Evolutionary conservation across 768 basidiomycete species (phyloP).

Genomic region (Boletellus sp.): DNA sequence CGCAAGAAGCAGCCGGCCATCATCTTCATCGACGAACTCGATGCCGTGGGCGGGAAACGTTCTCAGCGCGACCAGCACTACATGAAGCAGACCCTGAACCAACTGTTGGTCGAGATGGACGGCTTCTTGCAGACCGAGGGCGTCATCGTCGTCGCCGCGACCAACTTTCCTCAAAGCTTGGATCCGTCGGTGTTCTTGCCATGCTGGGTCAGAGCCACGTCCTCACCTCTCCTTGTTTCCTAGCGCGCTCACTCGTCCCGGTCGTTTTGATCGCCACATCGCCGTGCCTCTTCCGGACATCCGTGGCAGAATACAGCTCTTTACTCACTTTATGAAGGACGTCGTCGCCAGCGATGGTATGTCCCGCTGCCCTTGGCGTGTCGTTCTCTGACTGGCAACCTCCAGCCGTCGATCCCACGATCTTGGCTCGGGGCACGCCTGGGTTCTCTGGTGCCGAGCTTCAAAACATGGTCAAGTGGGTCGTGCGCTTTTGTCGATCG

Average conservation of each 20-base stretch:
- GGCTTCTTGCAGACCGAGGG: constrained; percentile 93
- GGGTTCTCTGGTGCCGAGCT: constrained; percentile 97
- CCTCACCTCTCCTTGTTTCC: constrained; percentile 12
- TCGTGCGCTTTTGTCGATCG: constrained; percentile 10
- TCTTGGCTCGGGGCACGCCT: constrained; percentile 89
- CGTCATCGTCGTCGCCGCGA: constrained; percentile 94
- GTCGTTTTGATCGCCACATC: constrained; percentile 92
- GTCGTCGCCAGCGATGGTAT: constrained; percentile 61
- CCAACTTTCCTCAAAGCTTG: constrained; percentile 93
- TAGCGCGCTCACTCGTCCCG: constrained; percentile 92
- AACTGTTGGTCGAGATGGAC: constrained; percentile 95
- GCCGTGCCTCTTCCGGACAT: constrained; percentile 94
- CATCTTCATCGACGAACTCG: constrained; percentile 96
- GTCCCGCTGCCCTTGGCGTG: constrained; percentile 4
- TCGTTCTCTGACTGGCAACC: not conserved
- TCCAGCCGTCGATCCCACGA: constrained; percentile 75
- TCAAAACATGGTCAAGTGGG: constrained; percentile 94
- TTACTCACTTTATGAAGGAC: constrained; percentile 86
- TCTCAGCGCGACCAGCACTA: constrained; percentile 81
- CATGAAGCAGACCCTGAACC: constrained; percentile 93
- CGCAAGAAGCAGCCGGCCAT: constrained; percentile 95
- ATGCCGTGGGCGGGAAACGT: constrained; percentile 90
- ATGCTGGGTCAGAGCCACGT: not conserved
- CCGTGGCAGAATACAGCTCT: constrained; percentile 87
- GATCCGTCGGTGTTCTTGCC: constrained; percentile 61